Base-by-base conservation (phyloP, 257 asterid genomes). In the Oldenlandia corymbosa region DNA sequence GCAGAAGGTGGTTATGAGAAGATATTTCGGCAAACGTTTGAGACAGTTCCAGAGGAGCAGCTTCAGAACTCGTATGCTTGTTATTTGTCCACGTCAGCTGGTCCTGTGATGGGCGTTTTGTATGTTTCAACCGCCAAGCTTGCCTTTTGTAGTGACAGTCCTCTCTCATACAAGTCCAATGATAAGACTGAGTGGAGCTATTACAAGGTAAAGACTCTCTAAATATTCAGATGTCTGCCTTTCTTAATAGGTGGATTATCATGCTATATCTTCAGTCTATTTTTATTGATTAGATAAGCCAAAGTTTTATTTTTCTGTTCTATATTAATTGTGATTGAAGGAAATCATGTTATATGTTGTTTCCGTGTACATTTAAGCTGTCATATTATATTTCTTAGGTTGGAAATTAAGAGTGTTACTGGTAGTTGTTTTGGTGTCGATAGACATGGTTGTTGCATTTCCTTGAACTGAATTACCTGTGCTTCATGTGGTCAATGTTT, bases 1-100 rank as follows among this genome's bases (percentile, higher is more conserved):
- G 83, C 97, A 17, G 99, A 92, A 84, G 99, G 97, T 67, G 99
- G 97, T 32, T 89, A 92, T 56, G 99, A 89, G 71, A 89, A 92
- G 68, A 78, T 92, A 39, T 92, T 83, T 55, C 84, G 74, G 68
- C 88, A 89, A 78, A 85, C 97, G 34, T 92, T 92, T 72, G 97
- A 85, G 78, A 86, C 72, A 68, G 79, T 75, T 60, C 88, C 93
- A 0, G 95, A 77, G 49, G 96, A 91, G 75, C 76, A 85, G 70
- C 93, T 92, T 56, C 72, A 80, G 54, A 85, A 83, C 74, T 79
- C 85, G 45, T 92, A 76, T 67, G 95, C 86, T 11, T 92, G 97
- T 80, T 92, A 89, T 82, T 77, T 92, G 69, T 92, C 97, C 56
- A 91, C 98, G 53, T 88, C 98, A 54, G 89, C 91, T 14, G 98